Base-by-base conservation (phyloP, 495 filamentous ascomycete genomes). In the Hypoxylon crocopeplum region DNA sequence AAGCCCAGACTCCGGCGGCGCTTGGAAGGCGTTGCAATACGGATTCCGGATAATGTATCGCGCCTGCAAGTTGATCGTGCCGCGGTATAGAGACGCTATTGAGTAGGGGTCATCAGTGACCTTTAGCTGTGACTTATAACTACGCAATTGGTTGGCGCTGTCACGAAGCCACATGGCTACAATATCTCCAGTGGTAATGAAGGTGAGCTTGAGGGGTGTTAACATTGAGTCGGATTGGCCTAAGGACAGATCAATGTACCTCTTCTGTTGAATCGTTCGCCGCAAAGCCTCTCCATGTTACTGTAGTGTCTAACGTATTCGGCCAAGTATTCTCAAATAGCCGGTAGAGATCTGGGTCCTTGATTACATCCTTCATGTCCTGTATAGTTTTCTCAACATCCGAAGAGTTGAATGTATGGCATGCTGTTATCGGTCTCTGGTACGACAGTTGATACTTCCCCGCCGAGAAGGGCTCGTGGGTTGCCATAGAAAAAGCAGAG, bases 81-180 rank as follows among this genome's bases (percentile, higher is more conserved):
- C 86, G 2, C 84, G 76, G 68, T 80, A 87, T 3, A 89, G 74
- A 27, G 76, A 75, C 7, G 86, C 85, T 17, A 90, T 62, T 1
- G 77, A 81, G 41, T 80, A 56, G 7, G 71, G 57, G 20, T 70
- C 70, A 11, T 67, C 52, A 42, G 74, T 72, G 8, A 82, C 72
- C 15, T 75, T 75, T 3, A 88, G 70, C 1, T 88, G 56, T 0
- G 82, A 73, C 24, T 84, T 77, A 67, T 89, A 90, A 24, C 79
- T 82, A 50, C 86, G 81, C 63, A 90, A 71, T 65, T 89, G 86
- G 66, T 88, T 88, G 24, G 86, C 80, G 20, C 80, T 84, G 64
- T 88, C 87, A 21, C 86, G 78, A 38, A 90, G 74, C 86, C 87
- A 89, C 85, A 88, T 88, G 42, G 86, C 86, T 19, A 67, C 62